These are phyloP conservation scores for Aethionema arabicum DNA, from an alignment of 345 rosid genomes.

Conservation along the genomic window DNA sequence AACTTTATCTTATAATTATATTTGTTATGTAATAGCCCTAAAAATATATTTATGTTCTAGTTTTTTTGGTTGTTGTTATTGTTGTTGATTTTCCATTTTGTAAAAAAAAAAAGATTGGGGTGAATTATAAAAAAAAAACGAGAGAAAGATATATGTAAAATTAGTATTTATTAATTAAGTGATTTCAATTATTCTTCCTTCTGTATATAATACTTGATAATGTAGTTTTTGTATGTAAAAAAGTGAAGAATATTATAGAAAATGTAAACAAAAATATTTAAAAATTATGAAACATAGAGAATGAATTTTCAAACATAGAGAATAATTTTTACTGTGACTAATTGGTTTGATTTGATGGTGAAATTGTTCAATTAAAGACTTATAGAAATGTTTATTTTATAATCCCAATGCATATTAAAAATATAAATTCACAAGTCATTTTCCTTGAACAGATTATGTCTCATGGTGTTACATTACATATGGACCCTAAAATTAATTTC, in stretches of 20 bases:
- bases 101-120: constrained; percentile 20
- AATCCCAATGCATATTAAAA: constrained; percentile 12
- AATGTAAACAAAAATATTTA: too few relatives aligned
- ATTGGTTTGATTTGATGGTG: constrained; percentile 23
- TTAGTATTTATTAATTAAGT: too few relatives aligned
- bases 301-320: not conserved
- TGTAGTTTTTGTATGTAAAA: too few relatives aligned
- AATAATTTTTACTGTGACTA: constrained; percentile 19
- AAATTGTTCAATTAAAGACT: constrained; percentile 29
- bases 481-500: not conserved
- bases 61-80: constrained; percentile 23
- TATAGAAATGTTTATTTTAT: constrained; percentile 20
- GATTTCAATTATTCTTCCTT: too few relatives aligned
- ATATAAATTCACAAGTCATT: constrained; percentile 11
- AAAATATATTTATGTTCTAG: constrained; percentile 5
- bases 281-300: too few relatives aligned
- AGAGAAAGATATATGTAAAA: too few relatives aligned
- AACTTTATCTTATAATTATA: constrained; percentile 10
- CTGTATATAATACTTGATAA: too few relatives aligned
- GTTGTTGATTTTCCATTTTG: constrained; percentile 33
- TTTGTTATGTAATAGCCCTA: not conserved
- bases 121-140: not conserved
- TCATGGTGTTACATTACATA: constrained; percentile 31
- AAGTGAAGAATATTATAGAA: too few relatives aligned
- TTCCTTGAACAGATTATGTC: constrained; percentile 26